Percentiles rank a stretch among this genome's conserved stretches.
Conservation (phyloP, 495 filamentous ascomycete genomes). For the Aspergillus homomorphus region DNA sequence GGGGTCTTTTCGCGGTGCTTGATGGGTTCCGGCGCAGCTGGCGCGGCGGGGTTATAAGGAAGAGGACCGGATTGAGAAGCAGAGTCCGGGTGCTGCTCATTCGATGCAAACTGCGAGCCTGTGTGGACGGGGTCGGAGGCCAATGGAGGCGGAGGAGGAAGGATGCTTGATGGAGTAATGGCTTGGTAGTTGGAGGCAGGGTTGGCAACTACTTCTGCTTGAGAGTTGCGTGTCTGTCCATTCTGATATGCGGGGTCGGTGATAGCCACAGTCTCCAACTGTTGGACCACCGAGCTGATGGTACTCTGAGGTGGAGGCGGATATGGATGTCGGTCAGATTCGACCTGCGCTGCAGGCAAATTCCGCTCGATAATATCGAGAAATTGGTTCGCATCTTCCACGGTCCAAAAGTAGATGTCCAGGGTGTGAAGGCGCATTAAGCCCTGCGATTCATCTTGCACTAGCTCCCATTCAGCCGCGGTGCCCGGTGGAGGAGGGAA, state of each 20-base stretch:
- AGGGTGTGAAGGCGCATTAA: conserved; percentile 75
- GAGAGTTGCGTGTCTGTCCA: conserved; percentile 49
- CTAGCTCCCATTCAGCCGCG: conserved; percentile 72
- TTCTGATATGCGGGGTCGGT: conserved; percentile 58
- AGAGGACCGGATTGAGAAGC: conserved; percentile 62
- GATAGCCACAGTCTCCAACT: conserved; percentile 78
- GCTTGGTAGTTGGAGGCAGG: conserved; percentile 28
- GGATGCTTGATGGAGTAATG: conserved; percentile 15
- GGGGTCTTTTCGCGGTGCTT: conserved; percentile 86
- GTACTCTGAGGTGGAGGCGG: conserved; percentile 52
- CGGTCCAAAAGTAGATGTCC: conserved; percentile 88
- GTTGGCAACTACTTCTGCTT: conserved; percentile 29
- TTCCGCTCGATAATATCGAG: conserved; percentile 61
- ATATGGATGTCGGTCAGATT: conserved; percentile 47
- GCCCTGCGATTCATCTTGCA: conserved; percentile 64
- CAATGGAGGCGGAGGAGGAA: conserved; percentile 45
- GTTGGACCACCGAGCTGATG: conserved; percentile 80
- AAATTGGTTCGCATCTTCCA: conserved; percentile 70
- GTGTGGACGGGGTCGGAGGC: conserved; percentile 32
- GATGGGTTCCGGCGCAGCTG: conserved; percentile 78
- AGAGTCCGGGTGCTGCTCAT: conserved; percentile 35
- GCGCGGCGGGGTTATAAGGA: conserved; percentile 87
- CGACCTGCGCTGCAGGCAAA: conserved; percentile 56
- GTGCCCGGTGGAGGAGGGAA: conserved; percentile 37
- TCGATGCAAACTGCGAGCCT: conserved; percentile 30